Conservation (phyloP, 768 basidiomycete species). For the Hericium coralloides region DNA sequence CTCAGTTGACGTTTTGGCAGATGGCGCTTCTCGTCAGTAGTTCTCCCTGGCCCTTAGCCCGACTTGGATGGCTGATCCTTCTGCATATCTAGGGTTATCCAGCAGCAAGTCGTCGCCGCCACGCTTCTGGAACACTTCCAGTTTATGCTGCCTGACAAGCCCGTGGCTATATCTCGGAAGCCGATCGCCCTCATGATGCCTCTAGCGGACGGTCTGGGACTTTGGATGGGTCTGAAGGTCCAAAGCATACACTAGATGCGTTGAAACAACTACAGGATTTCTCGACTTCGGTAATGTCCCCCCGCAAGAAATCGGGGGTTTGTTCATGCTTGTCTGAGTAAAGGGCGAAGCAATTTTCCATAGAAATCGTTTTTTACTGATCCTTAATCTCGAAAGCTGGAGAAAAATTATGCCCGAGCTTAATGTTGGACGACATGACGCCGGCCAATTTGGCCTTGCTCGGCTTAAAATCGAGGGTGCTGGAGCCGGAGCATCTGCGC, state of each 20-base stretch:
- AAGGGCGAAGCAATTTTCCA: too few species aligned
- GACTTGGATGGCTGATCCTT: background rate
- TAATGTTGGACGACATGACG: too few species aligned
- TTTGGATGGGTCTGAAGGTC: slow-evolving; percentile 11
- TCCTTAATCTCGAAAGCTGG: too few species aligned
- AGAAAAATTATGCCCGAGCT: too few species aligned
- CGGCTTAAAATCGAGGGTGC: too few species aligned
- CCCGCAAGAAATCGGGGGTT: too few species aligned
- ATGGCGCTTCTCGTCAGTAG: background rate
- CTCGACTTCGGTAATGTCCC: too few species aligned
- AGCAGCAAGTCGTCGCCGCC: slow-evolving; percentile 26
- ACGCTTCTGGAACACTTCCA: slow-evolving; percentile 29
- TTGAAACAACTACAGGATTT: too few species aligned
- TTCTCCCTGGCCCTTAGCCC: background rate
- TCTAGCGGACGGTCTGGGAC: slow-evolving; percentile 3
- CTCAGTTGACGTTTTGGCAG: background rate
- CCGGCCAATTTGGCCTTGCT: too few species aligned
- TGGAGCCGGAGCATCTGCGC: too few species aligned
- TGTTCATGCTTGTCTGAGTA: too few species aligned
- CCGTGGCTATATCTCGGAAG: slow-evolving; percentile 19
- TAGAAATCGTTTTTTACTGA: too few species aligned
- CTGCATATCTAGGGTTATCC: slow-evolving; percentile 17
- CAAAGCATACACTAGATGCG: background rate
- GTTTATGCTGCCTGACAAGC: slow-evolving; percentile 19
- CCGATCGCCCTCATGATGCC: slow-evolving; percentile 7